A percentile compares a stretch with the other conserved stretches of the same genome.
These are phyloP conservation scores for Dictyostelium brefeldianum DNA, from an alignment of 78 protist genomes.

Conservation along the genomic window DNA sequence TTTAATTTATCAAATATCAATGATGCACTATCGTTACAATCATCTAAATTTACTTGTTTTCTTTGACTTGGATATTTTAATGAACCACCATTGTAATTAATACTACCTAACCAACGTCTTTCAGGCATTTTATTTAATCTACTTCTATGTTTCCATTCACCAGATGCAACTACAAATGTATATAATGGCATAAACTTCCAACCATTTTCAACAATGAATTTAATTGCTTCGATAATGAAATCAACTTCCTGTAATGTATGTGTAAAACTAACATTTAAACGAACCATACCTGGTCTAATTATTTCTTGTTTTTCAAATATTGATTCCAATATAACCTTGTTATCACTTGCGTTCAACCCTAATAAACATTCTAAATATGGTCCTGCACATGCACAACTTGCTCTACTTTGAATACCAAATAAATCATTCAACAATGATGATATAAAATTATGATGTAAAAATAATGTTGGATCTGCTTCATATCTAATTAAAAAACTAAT, in stretches of 20 bases:
- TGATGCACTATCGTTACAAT: background rate
- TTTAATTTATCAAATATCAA: constrained; percentile 7
- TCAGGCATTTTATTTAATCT: constrained; percentile 28
- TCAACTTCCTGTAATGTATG: constrained; percentile 14
- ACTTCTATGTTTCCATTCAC: constrained; percentile 88
- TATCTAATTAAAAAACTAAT: constrained; percentile 53
- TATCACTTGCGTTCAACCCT: constrained; percentile 71
- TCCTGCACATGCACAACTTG: constrained; percentile 97
- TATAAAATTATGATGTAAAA: constrained; percentile 93
- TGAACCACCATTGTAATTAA: constrained; percentile 53
- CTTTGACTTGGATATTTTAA: constrained; percentile 56
- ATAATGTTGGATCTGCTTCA: constrained; percentile 32
- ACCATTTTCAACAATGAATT: constrained; percentile 85
- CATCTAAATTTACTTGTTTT: constrained; percentile 15
- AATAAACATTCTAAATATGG: constrained; percentile 92
- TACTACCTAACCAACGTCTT: constrained; percentile 83
- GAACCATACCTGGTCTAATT: constrained; percentile 69
- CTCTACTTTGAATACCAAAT: constrained; percentile 96
- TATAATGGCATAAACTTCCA: constrained; percentile 90
- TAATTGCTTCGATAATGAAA: constrained; percentile 76
- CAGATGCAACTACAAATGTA: constrained; percentile 59
- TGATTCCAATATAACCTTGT: background rate
- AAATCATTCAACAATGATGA: constrained; percentile 94
- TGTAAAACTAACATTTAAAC: constrained; percentile 22
- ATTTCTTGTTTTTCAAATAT: constrained; percentile 55